Percentiles rank a stretch among this genome's conserved stretches.
These are phyloP conservation scores for Sextonia rubra DNA, from an alignment of 164 flowering plant species.

Conservation along the genomic window DNA sequence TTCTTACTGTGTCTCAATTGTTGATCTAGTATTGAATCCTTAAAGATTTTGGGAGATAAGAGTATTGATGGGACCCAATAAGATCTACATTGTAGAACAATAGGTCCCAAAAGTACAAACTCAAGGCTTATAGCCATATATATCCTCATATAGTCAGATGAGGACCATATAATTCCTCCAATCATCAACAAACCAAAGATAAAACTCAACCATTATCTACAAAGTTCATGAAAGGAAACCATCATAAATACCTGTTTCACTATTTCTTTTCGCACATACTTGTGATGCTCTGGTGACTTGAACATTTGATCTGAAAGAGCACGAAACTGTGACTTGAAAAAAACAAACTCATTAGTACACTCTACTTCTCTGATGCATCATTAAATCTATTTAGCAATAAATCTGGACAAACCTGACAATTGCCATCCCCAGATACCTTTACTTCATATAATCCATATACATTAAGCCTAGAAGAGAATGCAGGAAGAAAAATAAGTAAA, in stretches of 20 bases:
- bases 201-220: neutral
- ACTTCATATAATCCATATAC: slow-evolving; percentile 79
- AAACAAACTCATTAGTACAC: neutral
- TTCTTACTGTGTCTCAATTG: too few relatives aligned
- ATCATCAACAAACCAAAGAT: neutral
- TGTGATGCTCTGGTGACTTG: slow-evolving; percentile 84
- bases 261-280: slow-evolving; percentile 75
- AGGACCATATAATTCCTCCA: too few relatives aligned
- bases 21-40: too few relatives aligned
- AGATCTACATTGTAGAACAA: too few relatives aligned
- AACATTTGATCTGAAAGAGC: slow-evolving; percentile 90
- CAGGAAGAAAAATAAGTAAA: neutral
- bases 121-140: too few relatives aligned
- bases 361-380: neutral
- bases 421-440: slow-evolving; percentile 90
- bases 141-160: too few relatives aligned
- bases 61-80: too few relatives aligned
- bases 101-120: too few relatives aligned
- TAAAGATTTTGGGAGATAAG: too few relatives aligned
- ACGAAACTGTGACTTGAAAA: slow-evolving; percentile 60
- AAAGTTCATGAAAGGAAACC: neutral
- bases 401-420: slow-evolving; percentile 62
- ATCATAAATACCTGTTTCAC: slow-evolving; percentile 63
- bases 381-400: slow-evolving; percentile 1
- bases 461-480: slow-evolving; percentile 40